A percentile compares a stretch with the other conserved stretches of the same genome.
These are phyloP conservation scores for Lonicera japonica DNA, from an alignment of 129 eudicot species.

Conservation along the genomic window DNA sequence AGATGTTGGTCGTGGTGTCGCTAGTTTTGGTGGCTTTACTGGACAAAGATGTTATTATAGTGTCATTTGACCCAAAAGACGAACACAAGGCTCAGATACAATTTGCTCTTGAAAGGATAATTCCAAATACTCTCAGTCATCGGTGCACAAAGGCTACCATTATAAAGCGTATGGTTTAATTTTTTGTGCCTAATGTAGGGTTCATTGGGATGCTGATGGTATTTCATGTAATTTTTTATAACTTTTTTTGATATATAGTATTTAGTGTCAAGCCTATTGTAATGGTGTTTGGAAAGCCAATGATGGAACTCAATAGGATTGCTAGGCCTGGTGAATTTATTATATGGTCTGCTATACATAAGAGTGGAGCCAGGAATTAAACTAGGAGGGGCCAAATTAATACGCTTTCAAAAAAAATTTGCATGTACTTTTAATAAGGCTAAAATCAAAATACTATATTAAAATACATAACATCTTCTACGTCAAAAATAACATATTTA, in stretches of 20 bases:
- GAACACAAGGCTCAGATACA: no score
- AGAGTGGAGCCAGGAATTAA: no score
- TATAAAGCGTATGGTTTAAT: constrained; percentile 75
- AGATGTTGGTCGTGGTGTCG: constrained; percentile 99
- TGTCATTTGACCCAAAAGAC: constrained; percentile 98
- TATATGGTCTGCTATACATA: constrained; percentile 97
- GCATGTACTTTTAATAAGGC: no score
- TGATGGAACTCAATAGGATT: constrained; percentile 83
- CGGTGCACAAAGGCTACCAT: no score
- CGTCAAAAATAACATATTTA: no score
- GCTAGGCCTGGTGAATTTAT: constrained; percentile 95
- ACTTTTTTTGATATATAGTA: no score
- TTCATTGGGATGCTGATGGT: constrained; percentile 98
- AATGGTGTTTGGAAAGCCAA: constrained; percentile 33
- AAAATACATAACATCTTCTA: no score
- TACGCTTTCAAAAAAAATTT: no score
- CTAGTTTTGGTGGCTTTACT: constrained; percentile 98
- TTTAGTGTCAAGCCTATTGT: constrained; percentile 6
- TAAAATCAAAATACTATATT: no score
- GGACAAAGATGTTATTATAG: constrained; percentile 81
- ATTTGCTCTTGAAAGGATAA: no score
- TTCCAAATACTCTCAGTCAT: no score
- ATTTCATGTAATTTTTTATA: neutral
- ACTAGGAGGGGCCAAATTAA: no score
- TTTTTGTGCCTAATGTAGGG: constrained; percentile 98